Percentiles rank a stretch among this genome's conserved stretches.
Conservation (phyloP, 2,329 filamentous ascomycete genomes). For the Ascomycota sp. region DNA sequence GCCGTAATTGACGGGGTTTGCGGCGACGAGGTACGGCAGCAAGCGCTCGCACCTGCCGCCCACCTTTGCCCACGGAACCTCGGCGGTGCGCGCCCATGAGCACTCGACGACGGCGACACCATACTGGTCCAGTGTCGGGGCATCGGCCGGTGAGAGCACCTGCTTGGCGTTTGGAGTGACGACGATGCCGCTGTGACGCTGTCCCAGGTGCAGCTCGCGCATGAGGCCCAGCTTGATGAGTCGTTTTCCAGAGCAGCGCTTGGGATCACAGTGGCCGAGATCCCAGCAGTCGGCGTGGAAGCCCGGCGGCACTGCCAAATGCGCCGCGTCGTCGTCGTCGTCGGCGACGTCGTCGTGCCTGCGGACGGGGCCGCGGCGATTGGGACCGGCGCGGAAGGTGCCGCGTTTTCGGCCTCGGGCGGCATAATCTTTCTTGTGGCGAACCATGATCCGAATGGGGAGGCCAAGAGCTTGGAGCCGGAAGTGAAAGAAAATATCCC, state of each 20-base stretch:
- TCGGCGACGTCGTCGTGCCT: constrained; percentile 14
- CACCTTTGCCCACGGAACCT: constrained; percentile 79
- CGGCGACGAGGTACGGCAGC: constrained; percentile 85
- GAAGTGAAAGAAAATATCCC: no score
- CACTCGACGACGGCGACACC: constrained; percentile 94
- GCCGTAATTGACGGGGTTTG: constrained; percentile 94
- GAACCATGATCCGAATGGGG: constrained; percentile 60
- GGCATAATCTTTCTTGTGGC: constrained; percentile 76
- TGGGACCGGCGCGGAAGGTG: constrained; percentile 29
- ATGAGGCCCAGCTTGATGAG: constrained; percentile 84
- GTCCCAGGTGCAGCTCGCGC: constrained; percentile 78
- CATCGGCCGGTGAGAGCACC: constrained; percentile 66
- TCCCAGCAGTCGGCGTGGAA: constrained; percentile 98
- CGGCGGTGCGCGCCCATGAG: constrained; percentile 81
- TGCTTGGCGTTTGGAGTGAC: constrained; percentile 88
- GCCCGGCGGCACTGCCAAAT: constrained; percentile 18
- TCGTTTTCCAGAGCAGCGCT: constrained; percentile 87
- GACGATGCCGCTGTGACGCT: constrained; percentile 80
- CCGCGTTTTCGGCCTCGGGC: constrained; percentile 55
- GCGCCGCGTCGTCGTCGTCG: constrained; percentile 16
- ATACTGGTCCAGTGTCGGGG: constrained; percentile 61
- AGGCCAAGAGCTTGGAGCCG: no score
- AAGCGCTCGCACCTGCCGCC: constrained; percentile 84
- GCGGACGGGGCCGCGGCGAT: constrained; percentile 17
- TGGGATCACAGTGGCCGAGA: constrained; percentile 90